Evolutionary conservation across 1,139 yeast species (phyloP), one percentile per base, ranked within the genome.

Genomic region (Lodderomyces jiufengensis): DNA sequence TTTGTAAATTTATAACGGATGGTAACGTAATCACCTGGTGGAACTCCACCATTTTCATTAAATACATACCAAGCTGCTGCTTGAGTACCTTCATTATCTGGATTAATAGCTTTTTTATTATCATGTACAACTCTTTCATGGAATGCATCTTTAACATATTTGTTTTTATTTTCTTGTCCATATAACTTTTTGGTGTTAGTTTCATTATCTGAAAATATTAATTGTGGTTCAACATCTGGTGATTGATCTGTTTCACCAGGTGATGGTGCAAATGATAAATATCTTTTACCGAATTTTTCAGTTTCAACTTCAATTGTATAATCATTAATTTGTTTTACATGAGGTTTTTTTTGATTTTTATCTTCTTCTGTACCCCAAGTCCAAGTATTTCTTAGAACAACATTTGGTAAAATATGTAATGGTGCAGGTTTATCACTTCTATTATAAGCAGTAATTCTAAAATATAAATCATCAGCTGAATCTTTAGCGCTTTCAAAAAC

Each of bases 301-400:
- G 85, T 95, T 32, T 75, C 70, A 29, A 87, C 68, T 52, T 78
- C 71, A 38, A 85, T 66, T 20, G 81, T 61, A 41, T 57, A 59
- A 37, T 64, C 65, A 26, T 72, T 74, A 6, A 65, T 49, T 46
- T 66, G 59, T 5, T 63, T 60, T 36, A 84, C 59, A 12, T 59
- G 52, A 9, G 95, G 95, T 49, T 74, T 76, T 9, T 59, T 61
- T 12, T 36, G 25, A 30, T 57, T 50, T 31, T 68, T 62, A 35
- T 71, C 70, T 43, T 74, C 75, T 40, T 74, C 77, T 21, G 70
- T 59, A 27, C 90, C 88, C 96, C 97, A 90, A 12, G 84, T 69
- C 97, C 97, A 90, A 21, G 95, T 86, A 59, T 90, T 90, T 64
- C 97, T 76, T 60, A 83, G 86, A 48, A 84, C 80, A 32, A 85